Evolutionary conservation across 805 yeast genomes (phyloP), one percentile per base, ranked within the genome.

Genomic region (Pichia paraexigua): DNA sequence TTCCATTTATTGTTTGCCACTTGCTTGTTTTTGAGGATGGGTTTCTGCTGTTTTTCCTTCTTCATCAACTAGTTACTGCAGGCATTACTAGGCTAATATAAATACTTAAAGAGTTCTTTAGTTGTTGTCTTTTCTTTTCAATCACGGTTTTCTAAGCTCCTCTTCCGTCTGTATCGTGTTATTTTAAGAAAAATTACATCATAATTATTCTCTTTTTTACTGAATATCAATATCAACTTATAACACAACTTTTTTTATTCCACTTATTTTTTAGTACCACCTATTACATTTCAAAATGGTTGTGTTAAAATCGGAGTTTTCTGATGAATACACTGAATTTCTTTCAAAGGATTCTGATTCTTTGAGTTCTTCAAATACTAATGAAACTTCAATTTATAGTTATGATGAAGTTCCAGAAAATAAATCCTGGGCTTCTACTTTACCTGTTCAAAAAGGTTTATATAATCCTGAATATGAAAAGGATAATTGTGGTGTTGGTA

Each of bases 401-500:
- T 87, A 87, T 68, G 89, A 86, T 60, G 92, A 86, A 65, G 75
- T 79, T 28, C 83, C 87, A 32, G 83, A 78, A 59, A 88, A 90
- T 76, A 80, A 73, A 59, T 85, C 96, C 4, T 92, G 98, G 98
- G 97, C 97, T 24, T 80, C 85, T 46, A 77, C 94, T 11, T 75
- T 92, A 57, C 98, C 98, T 46, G 78, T 79, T 44, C 82, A 82
- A 58, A 85, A 90, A 70, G 98, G 96, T 39, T 81, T 92, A 49
- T 92, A 92, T 70, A 88, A 94, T 68, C 99, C 98, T 12, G 94
- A 87, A 52, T 80, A 76, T 61, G 99, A 92, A 68, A 88, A 89
- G 63, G 99, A 92, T 65, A 97, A 97, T 46, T 92, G 99, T 77
- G 99, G 99, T 73, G 98, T 94, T 47, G 99, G 61, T 57, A 56